Evolutionary conservation across 306 rosid genomes (phyloP), one percentile per base, ranked within the genome.

Genomic region (Cucurbita ficifolia): DNA sequence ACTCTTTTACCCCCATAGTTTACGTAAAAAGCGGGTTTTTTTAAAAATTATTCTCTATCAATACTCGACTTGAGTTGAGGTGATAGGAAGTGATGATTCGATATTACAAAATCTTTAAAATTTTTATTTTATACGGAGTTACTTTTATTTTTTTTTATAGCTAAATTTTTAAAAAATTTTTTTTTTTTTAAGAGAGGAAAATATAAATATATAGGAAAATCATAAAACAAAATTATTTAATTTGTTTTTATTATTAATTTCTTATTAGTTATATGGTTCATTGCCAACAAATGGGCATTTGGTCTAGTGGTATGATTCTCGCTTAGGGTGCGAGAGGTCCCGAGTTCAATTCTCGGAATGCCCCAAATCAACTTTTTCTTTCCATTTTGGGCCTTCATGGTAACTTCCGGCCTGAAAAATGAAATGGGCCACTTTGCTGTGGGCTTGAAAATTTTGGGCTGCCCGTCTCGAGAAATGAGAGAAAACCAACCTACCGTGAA

Each of bases 261-360:
- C n/a, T n/a, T n/a, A n/a, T n/a, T n/a, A n/a, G n/a, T n/a, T n/a
- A n/a, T n/a, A n/a, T n/a, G n/a, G n/a, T n/a, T n/a, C n/a, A n/a
- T n/a, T n/a, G n/a, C 4, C 50, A 46, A 19, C 64, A 58, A 58
- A 14, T 8, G 68, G 68, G 68, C 68, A 61, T 61, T 61, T 61
- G 68, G 68, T 61, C 68, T 61, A 61, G 68, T 61, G 68, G 68
- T 61, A 61, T 61, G 68, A 61, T 61, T 61, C 68, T 61, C 68
- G 68, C 68, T 61, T 61, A 61, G 70, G 70, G 70, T 63, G 70
- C 70, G 70, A 63, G 70, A 63, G 70, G 70, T 63, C 70, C 50
- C 70, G 70, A 63, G 70, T 63, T 63, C 70, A 63, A 63, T 63
- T 63, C 49, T 63, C 70, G 70, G 70, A 63, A 63, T 63, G 49